Evolutionary conservation across 2,329 filamentous ascomycete species (phyloP).

Genomic region (Aspergillus sp.): DNA sequence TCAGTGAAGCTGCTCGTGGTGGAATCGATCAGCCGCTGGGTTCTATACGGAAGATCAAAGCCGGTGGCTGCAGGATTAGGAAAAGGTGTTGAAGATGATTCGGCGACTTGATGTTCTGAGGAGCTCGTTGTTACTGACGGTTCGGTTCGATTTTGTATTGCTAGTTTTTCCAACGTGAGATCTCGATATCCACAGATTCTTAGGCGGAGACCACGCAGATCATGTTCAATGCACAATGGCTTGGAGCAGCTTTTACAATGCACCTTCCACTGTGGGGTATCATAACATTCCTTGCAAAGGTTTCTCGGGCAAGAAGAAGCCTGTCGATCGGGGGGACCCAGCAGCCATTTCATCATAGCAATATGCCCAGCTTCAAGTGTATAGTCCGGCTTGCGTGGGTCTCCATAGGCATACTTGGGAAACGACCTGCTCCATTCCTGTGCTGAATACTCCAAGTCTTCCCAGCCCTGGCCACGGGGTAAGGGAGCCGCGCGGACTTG

Average conservation of each 20-base stretch:
- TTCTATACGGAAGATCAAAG: slow-evolving; percentile 32
- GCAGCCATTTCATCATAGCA: slow-evolving; percentile 47
- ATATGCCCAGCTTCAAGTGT: slow-evolving; percentile 40
- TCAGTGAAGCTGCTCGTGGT: slow-evolving; percentile 38
- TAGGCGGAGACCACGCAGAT: slow-evolving; percentile 56
- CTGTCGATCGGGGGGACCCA: slow-evolving; percentile 48
- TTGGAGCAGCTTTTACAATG: slow-evolving; percentile 58
- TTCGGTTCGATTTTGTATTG: slow-evolving; percentile 34
- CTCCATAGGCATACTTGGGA: slow-evolving; percentile 41
- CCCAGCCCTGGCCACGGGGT: slow-evolving; percentile 54
- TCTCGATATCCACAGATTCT: slow-evolving; percentile 60
- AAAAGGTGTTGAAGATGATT: slow-evolving; percentile 11
- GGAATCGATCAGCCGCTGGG: slow-evolving; percentile 30
- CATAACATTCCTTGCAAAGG: slow-evolving; percentile 58
- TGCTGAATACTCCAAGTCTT: slow-evolving; percentile 54
- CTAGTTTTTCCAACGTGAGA: slow-evolving; percentile 50
- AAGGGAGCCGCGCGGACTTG: slow-evolving; percentile 58
- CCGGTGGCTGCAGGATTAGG: slow-evolving; percentile 19
- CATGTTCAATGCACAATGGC: slow-evolving; percentile 60
- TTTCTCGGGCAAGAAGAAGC: slow-evolving; percentile 55
- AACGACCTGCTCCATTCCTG: slow-evolving; percentile 44
- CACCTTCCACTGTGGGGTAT: slow-evolving; percentile 60
- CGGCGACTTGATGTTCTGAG: not conserved
- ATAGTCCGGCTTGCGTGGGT: slow-evolving; percentile 40
- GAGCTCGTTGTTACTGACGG: slow-evolving; percentile 15